A percentile compares a stretch with the other conserved stretches of the same genome.
These are phyloP conservation scores for Eragrostis tef DNA, from an alignment of 202 grass and related monocot species.

Conservation along the genomic window DNA sequence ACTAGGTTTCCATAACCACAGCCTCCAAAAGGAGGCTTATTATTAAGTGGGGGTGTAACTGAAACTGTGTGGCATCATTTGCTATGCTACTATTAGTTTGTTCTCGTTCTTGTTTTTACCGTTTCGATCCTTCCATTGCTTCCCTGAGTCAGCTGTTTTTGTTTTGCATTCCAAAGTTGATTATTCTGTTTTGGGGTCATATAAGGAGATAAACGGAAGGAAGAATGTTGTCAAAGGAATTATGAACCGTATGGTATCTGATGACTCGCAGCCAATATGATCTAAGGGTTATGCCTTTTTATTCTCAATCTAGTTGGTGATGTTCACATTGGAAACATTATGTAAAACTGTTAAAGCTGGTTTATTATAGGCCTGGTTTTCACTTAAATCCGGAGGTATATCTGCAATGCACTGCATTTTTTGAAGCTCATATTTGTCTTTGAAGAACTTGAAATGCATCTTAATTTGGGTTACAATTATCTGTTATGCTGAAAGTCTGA, in stretches of 20 bases:
- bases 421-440: not conserved
- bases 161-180: slow-evolving; percentile 13
- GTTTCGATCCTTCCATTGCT: not conserved
- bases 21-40: not conserved
- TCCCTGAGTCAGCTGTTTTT: not conserved
- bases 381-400: not conserved
- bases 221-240: not conserved
- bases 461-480: not conserved
- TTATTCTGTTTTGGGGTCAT: not conserved
- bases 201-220: not conserved
- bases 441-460: not conserved
- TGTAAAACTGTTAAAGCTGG: not conserved
- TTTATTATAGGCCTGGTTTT: not conserved
- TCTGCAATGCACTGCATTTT: not conserved
- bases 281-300: not conserved
- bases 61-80: not conserved
- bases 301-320: not conserved
- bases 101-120: slow-evolving; percentile 2
- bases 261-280: not conserved
- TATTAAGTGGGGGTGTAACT: not conserved
- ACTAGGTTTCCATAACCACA: not conserved
- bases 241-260: not conserved
- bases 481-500: not conserved
- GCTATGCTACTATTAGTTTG: not conserved
- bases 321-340: not conserved